A percentile compares a stretch with the other conserved stretches of the same genome.
Evolutionary conservation across 2,329 filamentous ascomycete species (phyloP).

Genomic region (Trichoderma lentiforme): DNA sequence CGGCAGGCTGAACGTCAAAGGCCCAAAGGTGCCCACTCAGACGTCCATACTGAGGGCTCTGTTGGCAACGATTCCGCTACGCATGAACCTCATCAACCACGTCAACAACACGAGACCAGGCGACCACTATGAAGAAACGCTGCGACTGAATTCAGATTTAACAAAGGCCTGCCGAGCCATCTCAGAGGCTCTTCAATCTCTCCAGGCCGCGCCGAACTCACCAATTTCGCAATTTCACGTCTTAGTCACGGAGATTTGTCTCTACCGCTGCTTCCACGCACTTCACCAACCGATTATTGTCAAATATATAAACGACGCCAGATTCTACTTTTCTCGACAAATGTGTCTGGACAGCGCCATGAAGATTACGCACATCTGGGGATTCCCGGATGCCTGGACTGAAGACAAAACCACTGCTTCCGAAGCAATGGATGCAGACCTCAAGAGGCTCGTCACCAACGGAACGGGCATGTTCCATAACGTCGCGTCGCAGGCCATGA

Average conservation of each 20-base stretch:
- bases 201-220: constrained; percentile 32
- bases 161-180: constrained; percentile 37
- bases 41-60: constrained; percentile 50
- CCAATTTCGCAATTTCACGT: constrained; percentile 39
- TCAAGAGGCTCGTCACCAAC: constrained; percentile 37
- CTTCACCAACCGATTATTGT: constrained; percentile 52
- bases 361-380: constrained; percentile 34
- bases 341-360: constrained; percentile 44
- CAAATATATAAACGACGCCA: constrained; percentile 43
- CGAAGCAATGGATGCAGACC: constrained; percentile 21
- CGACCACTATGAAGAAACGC: constrained; percentile 45
- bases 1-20: constrained; percentile 13
- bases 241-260: constrained; percentile 40
- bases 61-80: constrained; percentile 40
- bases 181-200: constrained; percentile 32
- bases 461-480: constrained; percentile 43
- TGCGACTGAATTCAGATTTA: constrained; percentile 45
- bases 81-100: constrained; percentile 43
- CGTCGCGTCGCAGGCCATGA: constrained; percentile 37
- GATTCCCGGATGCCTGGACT: constrained; percentile 27
- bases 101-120: constrained; percentile 45
- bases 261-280: constrained; percentile 48
- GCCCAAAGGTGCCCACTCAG: constrained; percentile 34
- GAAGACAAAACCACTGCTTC: constrained; percentile 19
- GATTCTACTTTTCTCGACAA: constrained; percentile 53